Conservation (phyloP, 352 stramenopile species). For the Phytophthora ramorum region DNA sequence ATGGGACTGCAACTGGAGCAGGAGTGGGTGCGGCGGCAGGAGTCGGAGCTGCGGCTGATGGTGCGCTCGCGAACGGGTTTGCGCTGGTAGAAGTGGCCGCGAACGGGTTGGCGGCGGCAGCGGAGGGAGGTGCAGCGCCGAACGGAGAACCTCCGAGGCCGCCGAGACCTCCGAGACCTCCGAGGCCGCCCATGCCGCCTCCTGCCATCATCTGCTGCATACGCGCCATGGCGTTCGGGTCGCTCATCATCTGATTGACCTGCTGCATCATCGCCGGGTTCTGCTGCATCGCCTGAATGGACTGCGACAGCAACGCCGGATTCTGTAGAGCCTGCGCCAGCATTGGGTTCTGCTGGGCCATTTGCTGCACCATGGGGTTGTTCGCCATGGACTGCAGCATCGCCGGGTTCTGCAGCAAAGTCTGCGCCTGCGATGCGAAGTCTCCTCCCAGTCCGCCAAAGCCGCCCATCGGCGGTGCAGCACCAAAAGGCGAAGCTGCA, state of each 20-base stretch:
- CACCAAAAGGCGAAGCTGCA: slow-evolving; percentile 14
- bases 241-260: slow-evolving; percentile 82
- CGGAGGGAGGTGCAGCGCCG: slow-evolving; percentile 23
- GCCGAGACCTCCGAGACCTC: slow-evolving; percentile 25
- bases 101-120: slow-evolving; percentile 52
- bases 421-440: slow-evolving; percentile 65
- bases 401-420: slow-evolving; percentile 80
- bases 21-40: slow-evolving; percentile 1
- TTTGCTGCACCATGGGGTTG: slow-evolving; percentile 83
- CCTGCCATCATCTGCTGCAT: slow-evolving; percentile 79
- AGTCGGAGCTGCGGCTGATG: slow-evolving; percentile 7
- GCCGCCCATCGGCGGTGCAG: slow-evolving; percentile 27
- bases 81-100: slow-evolving; percentile 17
- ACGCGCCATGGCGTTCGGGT: slow-evolving; percentile 70
- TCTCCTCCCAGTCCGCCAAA: slow-evolving; percentile 33
- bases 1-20: not conserved
- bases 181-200: slow-evolving; percentile 30
- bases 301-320: slow-evolving; percentile 71
- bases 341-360: slow-evolving; percentile 83
- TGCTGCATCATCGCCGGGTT: slow-evolving; percentile 87
- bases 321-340: slow-evolving; percentile 80
- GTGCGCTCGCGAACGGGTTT: slow-evolving; percentile 29
- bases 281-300: slow-evolving; percentile 72
- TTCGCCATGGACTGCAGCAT: slow-evolving; percentile 72
- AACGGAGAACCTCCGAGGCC: slow-evolving; percentile 39